These are phyloP conservation scores for Kuraishia molischiana DNA, from an alignment of 805 yeast species.

Conservation along the genomic window DNA sequence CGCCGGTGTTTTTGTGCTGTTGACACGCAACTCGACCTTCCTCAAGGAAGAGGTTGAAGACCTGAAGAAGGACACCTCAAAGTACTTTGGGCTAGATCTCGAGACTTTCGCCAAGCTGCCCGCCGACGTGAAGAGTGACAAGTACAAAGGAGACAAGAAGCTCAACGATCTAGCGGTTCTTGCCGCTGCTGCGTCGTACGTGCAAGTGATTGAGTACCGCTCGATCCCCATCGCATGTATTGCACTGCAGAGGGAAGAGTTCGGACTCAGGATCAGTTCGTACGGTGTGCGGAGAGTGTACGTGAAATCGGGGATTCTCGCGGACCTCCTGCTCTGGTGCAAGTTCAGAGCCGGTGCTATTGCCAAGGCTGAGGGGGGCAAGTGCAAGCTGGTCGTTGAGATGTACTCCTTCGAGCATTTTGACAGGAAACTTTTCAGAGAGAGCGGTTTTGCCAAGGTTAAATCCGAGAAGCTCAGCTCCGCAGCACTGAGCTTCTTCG, in stretches of 20 bases:
- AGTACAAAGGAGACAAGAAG: slow-evolving; percentile 5
- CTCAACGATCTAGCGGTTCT: slow-evolving; percentile 6
- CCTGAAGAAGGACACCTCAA: slow-evolving; percentile 23
- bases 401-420: slow-evolving; percentile 41
- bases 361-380: slow-evolving; percentile 16
- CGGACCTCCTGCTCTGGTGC: slow-evolving; percentile 57
- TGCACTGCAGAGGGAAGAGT: slow-evolving; percentile 24
- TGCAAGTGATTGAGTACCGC: slow-evolving; percentile 52
- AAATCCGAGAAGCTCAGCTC: not conserved
- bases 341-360: slow-evolving; percentile 24
- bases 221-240: slow-evolving; percentile 63
- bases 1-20: slow-evolving; percentile 27
- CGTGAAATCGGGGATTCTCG: slow-evolving; percentile 49
- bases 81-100: slow-evolving; percentile 43
- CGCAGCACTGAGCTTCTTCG: not conserved
- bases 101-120: slow-evolving; percentile 28
- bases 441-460: not conserved
- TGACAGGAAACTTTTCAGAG: slow-evolving; percentile 24
- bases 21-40: slow-evolving; percentile 35
- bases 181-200: slow-evolving; percentile 26
- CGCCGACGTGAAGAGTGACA: slow-evolving; percentile 6
- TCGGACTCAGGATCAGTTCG: slow-evolving; percentile 43
- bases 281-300: slow-evolving; percentile 63
- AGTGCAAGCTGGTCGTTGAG: slow-evolving; percentile 33
- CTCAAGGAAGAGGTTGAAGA: slow-evolving; percentile 30